Evolutionary conservation across 2,329 filamentous ascomycete species (phyloP).

Genomic region (Colletotrichum echinochloae): DNA sequence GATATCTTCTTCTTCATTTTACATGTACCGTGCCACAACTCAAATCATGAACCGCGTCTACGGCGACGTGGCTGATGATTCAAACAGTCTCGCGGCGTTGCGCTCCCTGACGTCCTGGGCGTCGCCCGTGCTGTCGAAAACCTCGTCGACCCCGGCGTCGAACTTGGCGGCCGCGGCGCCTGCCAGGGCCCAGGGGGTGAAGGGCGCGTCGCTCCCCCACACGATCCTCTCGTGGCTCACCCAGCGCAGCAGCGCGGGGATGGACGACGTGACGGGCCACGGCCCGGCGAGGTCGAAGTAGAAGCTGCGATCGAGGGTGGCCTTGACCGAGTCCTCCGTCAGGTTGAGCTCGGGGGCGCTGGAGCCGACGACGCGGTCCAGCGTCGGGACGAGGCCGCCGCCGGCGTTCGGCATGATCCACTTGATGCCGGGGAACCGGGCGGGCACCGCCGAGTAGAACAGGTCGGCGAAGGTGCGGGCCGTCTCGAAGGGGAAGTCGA

Average conservation of each 20-base stretch:
- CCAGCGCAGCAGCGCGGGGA: slow-evolving; percentile 44
- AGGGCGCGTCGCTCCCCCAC: slow-evolving; percentile 44
- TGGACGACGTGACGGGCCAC: slow-evolving; percentile 42
- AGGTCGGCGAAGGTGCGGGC: slow-evolving; percentile 41
- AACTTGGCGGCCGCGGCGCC: neutral
- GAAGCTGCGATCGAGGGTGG: slow-evolving; percentile 39
- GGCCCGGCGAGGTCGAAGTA: slow-evolving; percentile 46
- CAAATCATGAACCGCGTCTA: neutral
- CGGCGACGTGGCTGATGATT: no score
- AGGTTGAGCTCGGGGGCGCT: slow-evolving; percentile 28
- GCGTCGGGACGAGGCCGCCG: slow-evolving; percentile 43
- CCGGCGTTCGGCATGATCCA: slow-evolving; percentile 47
- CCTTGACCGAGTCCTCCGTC: slow-evolving; percentile 49
- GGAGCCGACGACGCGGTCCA: slow-evolving; percentile 40
- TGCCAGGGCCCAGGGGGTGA: slow-evolving; percentile 39
- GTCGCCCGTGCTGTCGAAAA: neutral
- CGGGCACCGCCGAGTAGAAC: slow-evolving; percentile 40
- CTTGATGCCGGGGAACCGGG: slow-evolving; percentile 42
- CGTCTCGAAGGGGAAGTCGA: slow-evolving; percentile 46
- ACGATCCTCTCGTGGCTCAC: slow-evolving; percentile 43
- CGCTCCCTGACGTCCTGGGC: slow-evolving; percentile 3
- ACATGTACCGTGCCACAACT: no score
- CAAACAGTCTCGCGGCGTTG: slow-evolving; percentile 7
- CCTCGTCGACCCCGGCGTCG: neutral
- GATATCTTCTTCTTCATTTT: no score